Evolutionary conservation across 352 stramenopile genomes (phyloP).

Genomic region (Phytopythium cucurbitacearum): DNA sequence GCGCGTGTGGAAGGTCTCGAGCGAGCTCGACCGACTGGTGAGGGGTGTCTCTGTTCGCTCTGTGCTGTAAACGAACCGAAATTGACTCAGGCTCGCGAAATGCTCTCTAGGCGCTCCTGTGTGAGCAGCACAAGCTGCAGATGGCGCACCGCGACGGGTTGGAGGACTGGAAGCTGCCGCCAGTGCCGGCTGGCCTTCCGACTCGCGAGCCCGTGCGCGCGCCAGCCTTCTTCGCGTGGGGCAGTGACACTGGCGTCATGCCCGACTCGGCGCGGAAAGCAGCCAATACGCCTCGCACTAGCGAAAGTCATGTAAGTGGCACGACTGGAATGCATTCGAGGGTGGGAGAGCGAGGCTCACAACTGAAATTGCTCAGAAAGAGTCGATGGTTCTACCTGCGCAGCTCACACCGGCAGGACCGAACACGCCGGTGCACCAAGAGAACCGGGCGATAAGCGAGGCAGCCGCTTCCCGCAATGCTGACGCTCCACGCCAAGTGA

Average conservation of each 20-base stretch:
- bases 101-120: conserved; percentile 30
- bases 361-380: too few species aligned
- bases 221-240: conserved; percentile 55
- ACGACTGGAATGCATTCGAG: too few species aligned
- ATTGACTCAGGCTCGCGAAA: background rate
- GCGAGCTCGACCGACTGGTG: conserved; percentile 37
- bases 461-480: too few species aligned
- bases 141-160: conserved; percentile 37
- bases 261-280: background rate
- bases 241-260: background rate
- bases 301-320: background rate
- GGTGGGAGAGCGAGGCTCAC: too few species aligned
- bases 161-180: conserved; percentile 35
- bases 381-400: too few species aligned
- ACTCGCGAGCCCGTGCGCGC: conserved; percentile 12
- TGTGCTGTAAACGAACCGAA: background rate
- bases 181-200: conserved; percentile 32
- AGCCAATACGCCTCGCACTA: background rate
- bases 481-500: too few species aligned
- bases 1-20: conserved; percentile 58
- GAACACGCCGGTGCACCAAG: too few species aligned
- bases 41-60: conserved; percentile 3
- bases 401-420: too few species aligned
- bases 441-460: too few species aligned
- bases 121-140: conserved; percentile 51